A percentile compares a stretch with the other conserved stretches of the same genome.
These are phyloP conservation scores for Erysimum cheiranthoides DNA, from an alignment of 345 rosid species.

Conservation along the genomic window DNA sequence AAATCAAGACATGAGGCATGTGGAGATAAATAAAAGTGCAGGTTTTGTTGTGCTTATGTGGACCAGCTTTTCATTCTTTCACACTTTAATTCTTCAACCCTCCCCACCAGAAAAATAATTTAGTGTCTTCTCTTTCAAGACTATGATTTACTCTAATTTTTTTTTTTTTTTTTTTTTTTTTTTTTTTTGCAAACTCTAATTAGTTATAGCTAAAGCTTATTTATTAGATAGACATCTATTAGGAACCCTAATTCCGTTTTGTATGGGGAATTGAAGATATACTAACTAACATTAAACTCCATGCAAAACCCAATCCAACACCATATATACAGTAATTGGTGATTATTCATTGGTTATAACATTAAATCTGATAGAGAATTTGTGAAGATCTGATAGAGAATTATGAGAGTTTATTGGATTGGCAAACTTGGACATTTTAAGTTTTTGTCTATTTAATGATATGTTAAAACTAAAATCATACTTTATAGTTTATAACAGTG, in stretches of 20 bases:
- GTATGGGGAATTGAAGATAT: not conserved
- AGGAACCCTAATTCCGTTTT: constrained; percentile 21
- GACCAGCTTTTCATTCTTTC: constrained; percentile 40
- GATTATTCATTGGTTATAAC: not conserved
- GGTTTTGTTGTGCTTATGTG: constrained; percentile 41
- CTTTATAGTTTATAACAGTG: not conserved
- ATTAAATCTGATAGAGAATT: not conserved
- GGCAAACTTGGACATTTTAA: not conserved
- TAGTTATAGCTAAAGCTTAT: not conserved
- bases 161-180: no score
- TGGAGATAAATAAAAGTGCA: constrained; percentile 39
- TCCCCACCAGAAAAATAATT: constrained; percentile 37
- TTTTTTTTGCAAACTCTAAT: no score
- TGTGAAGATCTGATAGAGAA: constrained; percentile 5
- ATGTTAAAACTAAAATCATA: not conserved
- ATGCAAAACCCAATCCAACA: constrained; percentile 10
- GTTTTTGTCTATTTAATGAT: not conserved
- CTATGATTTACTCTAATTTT: constrained; percentile 17
- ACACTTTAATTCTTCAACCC: constrained; percentile 32
- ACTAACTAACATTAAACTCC: not conserved
- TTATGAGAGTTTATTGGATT: not conserved
- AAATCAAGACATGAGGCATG: constrained; percentile 37
- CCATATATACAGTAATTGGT: not conserved
- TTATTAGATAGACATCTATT: not conserved
- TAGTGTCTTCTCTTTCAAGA: constrained; percentile 29